Percentiles rank a stretch among this genome's conserved stretches.
Conservation (phyloP, 768 basidiomycete genomes). For the Suillus subluteus region DNA sequence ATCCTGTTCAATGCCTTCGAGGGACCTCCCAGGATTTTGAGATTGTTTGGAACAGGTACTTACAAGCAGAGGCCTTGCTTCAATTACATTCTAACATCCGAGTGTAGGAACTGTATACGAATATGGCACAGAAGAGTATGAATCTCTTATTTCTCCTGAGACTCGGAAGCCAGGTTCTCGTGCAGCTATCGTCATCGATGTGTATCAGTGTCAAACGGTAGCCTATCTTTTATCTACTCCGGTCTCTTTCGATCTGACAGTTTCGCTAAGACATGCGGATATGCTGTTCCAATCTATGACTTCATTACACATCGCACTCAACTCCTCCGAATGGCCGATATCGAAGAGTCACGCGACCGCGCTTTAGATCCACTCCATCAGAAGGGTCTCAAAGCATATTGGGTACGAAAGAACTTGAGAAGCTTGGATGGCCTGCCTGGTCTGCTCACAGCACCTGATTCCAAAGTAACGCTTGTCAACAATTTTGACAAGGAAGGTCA, state of each 20-base stretch:
- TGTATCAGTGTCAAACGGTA: slow-evolving; percentile 59
- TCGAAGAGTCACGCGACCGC: slow-evolving; percentile 47
- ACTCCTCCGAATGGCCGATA: slow-evolving; percentile 45
- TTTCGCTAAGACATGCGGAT: slow-evolving; percentile 61
- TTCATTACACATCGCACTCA: slow-evolving; percentile 60
- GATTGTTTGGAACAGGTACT: slow-evolving; percentile 62
- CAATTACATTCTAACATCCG: slow-evolving; percentile 2
- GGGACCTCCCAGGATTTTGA: slow-evolving; percentile 59
- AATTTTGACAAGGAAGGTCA: slow-evolving; percentile 21
- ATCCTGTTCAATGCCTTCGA: slow-evolving; percentile 65
- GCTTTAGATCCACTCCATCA: slow-evolving; percentile 8
- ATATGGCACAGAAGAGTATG: slow-evolving; percentile 64
- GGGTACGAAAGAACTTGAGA: slow-evolving; percentile 48
- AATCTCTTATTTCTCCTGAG: slow-evolving; percentile 50
- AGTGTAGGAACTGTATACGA: slow-evolving; percentile 60
- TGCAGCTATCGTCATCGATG: slow-evolving; percentile 60
- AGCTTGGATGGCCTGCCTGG: slow-evolving; percentile 67
- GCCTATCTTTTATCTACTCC: neutral
- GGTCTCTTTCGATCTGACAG: neutral
- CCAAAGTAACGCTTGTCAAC: slow-evolving; percentile 18
- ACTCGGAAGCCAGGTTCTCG: slow-evolving; percentile 61
- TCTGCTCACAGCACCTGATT: slow-evolving; percentile 34
- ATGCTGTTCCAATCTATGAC: slow-evolving; percentile 61
- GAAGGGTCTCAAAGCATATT: slow-evolving; percentile 55
- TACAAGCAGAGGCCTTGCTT: neutral